Conservation (phyloP, 306 rosid species). For the Rosa multiflora region DNA sequence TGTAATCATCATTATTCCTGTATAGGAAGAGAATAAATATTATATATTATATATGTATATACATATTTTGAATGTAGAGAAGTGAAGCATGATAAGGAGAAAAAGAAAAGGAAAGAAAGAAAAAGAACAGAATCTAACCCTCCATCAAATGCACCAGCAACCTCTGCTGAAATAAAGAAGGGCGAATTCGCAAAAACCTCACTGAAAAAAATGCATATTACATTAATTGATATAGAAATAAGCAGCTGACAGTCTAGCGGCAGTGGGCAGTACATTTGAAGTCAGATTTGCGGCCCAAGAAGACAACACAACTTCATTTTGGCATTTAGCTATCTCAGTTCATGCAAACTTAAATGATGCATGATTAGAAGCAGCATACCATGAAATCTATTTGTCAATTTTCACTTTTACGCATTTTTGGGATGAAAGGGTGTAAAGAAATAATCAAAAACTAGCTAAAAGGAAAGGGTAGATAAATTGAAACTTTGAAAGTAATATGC, state of each 20-base stretch:
- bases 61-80: conserved; percentile 5
- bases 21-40: conserved; percentile 15
- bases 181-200: conserved; percentile 90
- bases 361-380: neutral
- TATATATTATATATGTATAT: no score
- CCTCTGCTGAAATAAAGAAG: conserved; percentile 92
- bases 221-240: conserved; percentile 26
- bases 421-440: neutral
- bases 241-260: conserved; percentile 7
- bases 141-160: conserved; percentile 60
- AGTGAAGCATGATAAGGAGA: neutral
- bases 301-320: neutral
- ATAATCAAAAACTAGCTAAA: neutral
- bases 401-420: neutral
- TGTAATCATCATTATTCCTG: conserved; percentile 74
- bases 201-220: conserved; percentile 42
- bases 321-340: neutral
- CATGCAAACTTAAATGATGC: neutral
- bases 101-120: neutral
- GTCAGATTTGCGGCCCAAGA: neutral
- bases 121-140: conserved; percentile 41
- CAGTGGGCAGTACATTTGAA: neutral
- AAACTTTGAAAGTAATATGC: neutral
- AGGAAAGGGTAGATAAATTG: neutral
- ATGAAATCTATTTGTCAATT: neutral